Evolutionary conservation across 805 yeast genomes (phyloP).

Genomic region (Peterozyma toletana): DNA sequence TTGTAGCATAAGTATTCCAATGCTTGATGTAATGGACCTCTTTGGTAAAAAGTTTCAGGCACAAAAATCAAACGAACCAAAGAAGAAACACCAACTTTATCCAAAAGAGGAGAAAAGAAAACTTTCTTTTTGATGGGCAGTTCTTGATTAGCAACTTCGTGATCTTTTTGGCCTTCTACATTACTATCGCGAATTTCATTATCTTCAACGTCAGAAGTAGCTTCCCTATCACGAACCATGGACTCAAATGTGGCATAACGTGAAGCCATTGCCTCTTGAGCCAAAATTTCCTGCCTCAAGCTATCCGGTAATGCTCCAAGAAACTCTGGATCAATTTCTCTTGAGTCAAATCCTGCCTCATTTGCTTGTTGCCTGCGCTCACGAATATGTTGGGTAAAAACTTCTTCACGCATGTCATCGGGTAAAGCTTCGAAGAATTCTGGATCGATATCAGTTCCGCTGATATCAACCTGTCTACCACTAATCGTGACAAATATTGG

Average conservation of each 20-base stretch:
- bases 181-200: conserved; percentile 14
- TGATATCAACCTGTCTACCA: conserved; percentile 72
- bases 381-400: conserved; percentile 74
- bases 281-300: conserved; percentile 54
- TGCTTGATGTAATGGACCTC: conserved; percentile 60
- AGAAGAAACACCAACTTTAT: conserved; percentile 69
- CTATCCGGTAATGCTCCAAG: conserved; percentile 70
- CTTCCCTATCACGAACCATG: conserved; percentile 6
- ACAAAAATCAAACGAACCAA: conserved; percentile 63
- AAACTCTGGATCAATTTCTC: conserved; percentile 76
- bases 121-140: conserved; percentile 25
- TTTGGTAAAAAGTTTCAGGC: conserved; percentile 56
- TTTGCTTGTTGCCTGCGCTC: conserved; percentile 59
- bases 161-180: neutral
- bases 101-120: conserved; percentile 62
- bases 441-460: conserved; percentile 89
- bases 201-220: conserved; percentile 10
- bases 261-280: conserved; percentile 43
- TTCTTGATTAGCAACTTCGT: conserved; percentile 8
- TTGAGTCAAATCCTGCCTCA: conserved; percentile 32
- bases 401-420: conserved; percentile 90
- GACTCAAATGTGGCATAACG: conserved; percentile 22
- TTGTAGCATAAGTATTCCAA: conserved; percentile 63
- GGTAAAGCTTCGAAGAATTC: conserved; percentile 86
- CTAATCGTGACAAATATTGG: conserved; percentile 71